phyloP scores from a whole-genome alignment of 441 rosid species.

The Rhodomyrtus psidioides region DNA sequence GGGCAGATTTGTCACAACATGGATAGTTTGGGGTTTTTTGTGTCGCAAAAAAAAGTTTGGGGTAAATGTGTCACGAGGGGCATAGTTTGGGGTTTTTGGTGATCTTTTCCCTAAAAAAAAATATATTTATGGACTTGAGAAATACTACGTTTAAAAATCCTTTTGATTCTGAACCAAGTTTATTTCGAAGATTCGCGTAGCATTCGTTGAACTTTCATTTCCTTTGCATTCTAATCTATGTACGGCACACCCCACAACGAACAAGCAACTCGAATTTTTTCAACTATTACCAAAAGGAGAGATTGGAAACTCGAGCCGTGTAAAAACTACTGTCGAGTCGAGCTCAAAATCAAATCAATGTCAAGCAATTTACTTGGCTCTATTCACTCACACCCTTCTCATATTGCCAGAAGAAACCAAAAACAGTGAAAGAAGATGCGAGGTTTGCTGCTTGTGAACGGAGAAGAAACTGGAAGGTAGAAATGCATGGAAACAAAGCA shows the following conservation, averaged over 20 bases:
- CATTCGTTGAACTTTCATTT: background rate
- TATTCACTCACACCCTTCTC: background rate
- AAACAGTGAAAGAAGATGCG: background rate
- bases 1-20: too few relatives aligned
- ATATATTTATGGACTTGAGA: background rate
- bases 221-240: background rate
- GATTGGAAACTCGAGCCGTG: background rate
- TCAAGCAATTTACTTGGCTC: background rate
- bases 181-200: background rate
- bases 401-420: background rate
- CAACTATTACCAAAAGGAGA: background rate
- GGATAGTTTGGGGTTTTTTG: too few relatives aligned
- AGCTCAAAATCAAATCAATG: background rate
- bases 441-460: background rate
- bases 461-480: background rate
- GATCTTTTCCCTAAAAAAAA: too few relatives aligned
- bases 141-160: background rate
- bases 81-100: too few relatives aligned
- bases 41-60: too few relatives aligned
- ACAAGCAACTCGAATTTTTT: background rate
- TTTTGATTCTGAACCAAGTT: background rate
- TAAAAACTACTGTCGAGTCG: background rate
- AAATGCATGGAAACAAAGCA: background rate
- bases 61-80: too few relatives aligned
- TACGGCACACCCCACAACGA: background rate